These are phyloP conservation scores for Spergularia azorica DNA, from an alignment of 179 eudicot genomes.

Conservation along the genomic window DNA sequence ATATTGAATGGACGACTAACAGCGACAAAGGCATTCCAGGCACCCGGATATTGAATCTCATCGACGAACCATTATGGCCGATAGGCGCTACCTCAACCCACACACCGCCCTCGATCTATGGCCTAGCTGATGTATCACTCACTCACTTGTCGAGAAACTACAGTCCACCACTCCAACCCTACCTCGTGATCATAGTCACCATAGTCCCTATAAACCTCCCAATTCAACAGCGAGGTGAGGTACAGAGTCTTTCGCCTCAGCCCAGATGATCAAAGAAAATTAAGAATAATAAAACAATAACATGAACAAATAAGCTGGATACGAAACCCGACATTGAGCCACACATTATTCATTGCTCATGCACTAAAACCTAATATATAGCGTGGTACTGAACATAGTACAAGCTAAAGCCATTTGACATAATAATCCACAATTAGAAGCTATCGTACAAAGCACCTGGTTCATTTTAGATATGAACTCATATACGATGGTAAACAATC, in stretches of 20 bases:
- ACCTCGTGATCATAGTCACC: no score
- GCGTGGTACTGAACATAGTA: slow-evolving; percentile 21
- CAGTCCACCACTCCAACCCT: no score
- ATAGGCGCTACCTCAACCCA: no score
- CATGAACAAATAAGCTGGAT: not conserved
- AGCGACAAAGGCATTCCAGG: no score
- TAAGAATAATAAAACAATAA: not conserved
- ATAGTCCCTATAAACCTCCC: not conserved
- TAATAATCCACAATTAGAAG: slow-evolving; percentile 25
- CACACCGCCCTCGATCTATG: no score
- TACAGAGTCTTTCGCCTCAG: no score
- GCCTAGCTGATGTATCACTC: no score
- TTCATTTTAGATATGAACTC: slow-evolving; percentile 26
- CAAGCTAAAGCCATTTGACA: slow-evolving; percentile 20
- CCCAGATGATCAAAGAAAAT: no score
- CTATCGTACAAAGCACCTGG: slow-evolving; percentile 31
- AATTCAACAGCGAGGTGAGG: not conserved
- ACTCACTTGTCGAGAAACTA: no score
- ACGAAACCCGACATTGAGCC: slow-evolving; percentile 3
- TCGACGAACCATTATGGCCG: no score
- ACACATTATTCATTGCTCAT: slow-evolving; percentile 28
- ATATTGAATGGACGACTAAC: no score
- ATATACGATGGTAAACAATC: slow-evolving; percentile 25
- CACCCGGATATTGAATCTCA: no score
- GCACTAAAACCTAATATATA: slow-evolving; percentile 14